These are phyloP conservation scores for Raffaelea albimanens DNA, from an alignment of 2,329 filamentous ascomycete genomes.

Conservation along the genomic window DNA sequence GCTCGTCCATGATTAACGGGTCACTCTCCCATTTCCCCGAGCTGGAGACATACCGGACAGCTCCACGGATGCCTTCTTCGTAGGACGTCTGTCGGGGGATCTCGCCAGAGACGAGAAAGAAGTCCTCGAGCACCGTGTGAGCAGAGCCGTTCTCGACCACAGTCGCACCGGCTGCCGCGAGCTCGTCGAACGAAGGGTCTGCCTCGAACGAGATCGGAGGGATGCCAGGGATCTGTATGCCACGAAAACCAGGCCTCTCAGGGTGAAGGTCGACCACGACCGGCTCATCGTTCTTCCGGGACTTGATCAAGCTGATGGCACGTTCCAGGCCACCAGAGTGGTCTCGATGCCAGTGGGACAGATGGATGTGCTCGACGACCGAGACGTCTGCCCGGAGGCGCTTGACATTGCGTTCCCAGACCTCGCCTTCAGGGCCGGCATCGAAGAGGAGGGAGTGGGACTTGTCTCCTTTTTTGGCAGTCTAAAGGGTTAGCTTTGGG, in stretches of 20 bases:
- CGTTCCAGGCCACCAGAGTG: slow-evolving; percentile 41
- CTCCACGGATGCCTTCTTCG: slow-evolving; percentile 35
- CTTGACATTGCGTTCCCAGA: slow-evolving; percentile 39
- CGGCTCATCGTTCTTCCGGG: slow-evolving; percentile 22
- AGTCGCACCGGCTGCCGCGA: slow-evolving; percentile 29
- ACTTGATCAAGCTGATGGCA: slow-evolving; percentile 37
- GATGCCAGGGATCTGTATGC: slow-evolving; percentile 27
- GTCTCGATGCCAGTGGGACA: slow-evolving; percentile 47
- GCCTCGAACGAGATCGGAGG: slow-evolving; percentile 38
- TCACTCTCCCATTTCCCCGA: slow-evolving; percentile 35
- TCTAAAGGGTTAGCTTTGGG: too few species aligned
- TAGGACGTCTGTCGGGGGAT: slow-evolving; percentile 40
- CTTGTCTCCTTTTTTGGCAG: slow-evolving; percentile 31
- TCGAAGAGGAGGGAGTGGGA: slow-evolving; percentile 43
- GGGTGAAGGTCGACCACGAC: slow-evolving; percentile 42
- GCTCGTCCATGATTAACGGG: slow-evolving; percentile 40
- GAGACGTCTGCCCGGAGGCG: slow-evolving; percentile 31
- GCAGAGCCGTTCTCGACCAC: slow-evolving; percentile 27
- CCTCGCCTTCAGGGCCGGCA: slow-evolving; percentile 39
- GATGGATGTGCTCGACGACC: slow-evolving; percentile 34
- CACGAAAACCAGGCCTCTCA: slow-evolving; percentile 38
- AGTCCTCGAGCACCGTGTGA: slow-evolving; percentile 37
- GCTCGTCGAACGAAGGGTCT: slow-evolving; percentile 39
- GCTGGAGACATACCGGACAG: slow-evolving; percentile 29
- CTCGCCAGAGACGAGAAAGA: slow-evolving; percentile 43